Evolutionary conservation across 116 monocot species (phyloP), one percentile per base, ranked within the genome.

Genomic region (Posidonia oceanica): DNA sequence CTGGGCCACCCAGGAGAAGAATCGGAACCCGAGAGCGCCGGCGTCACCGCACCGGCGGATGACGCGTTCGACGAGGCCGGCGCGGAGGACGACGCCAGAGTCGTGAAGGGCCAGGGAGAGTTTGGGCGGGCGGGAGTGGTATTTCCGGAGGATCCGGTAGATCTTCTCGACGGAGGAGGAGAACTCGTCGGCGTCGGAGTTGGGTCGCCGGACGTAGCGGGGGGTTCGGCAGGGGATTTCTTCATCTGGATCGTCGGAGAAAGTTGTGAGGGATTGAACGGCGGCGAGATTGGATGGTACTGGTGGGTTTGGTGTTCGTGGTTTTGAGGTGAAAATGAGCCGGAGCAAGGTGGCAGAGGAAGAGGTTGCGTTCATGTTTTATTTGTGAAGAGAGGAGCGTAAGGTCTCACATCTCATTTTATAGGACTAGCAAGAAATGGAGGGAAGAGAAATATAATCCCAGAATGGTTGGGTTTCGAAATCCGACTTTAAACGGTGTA

Each of bases 1-100:
- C 41, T 69, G 71, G 59, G 84, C 53, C 36, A 82, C 79, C 87
- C 84, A 81, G 18, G 83, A 68, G 81, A 84, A 86, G 85, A 87
- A 89, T 73, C 78, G 71, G 77, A 87, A 79, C 42, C 77, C 74
- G 56, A 94, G 83, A 68, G 70, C 66, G 64, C 76, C 75, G 72
- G 89, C 79, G 57, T 77, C 82, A 55, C 93, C 93, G 86, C 88
- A 88, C 51, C 93, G 88, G 72, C 72, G 56, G 76, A 93, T 63
- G 69, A 93, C 86, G 68, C 77, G 81, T 51, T 84, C 85, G 76
- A 89, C 70, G 77, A 89, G 80, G 70, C 76, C 76, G 5, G 87
- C 81, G 44, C 72, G 83, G 80, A 85, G 68, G 51, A 72, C 18
- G 58, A 83, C 72, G 75, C 66, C 72, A 54, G 82, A 69, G 42